Percentiles rank a stretch among this genome's conserved stretches.
Conservation (phyloP, 192 early-diverging fungal species). For the Backusella australiensis region DNA sequence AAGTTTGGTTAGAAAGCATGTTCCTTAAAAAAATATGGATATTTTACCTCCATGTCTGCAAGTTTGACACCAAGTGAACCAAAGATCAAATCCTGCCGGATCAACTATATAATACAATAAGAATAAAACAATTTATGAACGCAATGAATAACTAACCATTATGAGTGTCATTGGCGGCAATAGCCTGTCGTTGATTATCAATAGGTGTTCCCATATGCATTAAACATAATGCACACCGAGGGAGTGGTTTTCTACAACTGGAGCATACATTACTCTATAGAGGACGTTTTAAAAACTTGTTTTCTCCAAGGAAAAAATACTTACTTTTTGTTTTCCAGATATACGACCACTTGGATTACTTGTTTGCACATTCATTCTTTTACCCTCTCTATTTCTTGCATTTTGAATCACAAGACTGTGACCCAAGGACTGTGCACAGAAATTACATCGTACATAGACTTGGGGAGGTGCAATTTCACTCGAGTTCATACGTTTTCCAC, state of each 20-base stretch:
- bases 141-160: conserved; percentile 13
- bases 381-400: conserved; percentile 47
- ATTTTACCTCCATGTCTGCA: conserved; percentile 83
- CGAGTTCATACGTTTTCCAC: conserved; percentile 60
- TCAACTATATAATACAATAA: conserved; percentile 31
- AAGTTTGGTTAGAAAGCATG: background rate
- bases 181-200: conserved; percentile 49
- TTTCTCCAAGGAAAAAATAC: background rate
- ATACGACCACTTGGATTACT: conserved; percentile 27
- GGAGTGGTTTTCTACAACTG: conserved; percentile 59
- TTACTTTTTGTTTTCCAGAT: conserved; percentile 39
- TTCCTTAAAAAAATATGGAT: too few relatives aligned
- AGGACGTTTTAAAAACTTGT: background rate
- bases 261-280: conserved; percentile 51
- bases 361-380: conserved; percentile 41
- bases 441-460: conserved; percentile 85
- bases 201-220: conserved; percentile 64
- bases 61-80: conserved; percentile 99
- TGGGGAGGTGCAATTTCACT: conserved; percentile 67
- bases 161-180: conserved; percentile 25
- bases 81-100: conserved; percentile 71
- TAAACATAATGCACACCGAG: conserved; percentile 64
- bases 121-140: background rate
- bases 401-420: conserved; percentile 51
- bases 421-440: conserved; percentile 70